Conservation (phyloP, 768 basidiomycete species). For the Roridomyces roridus region DNA sequence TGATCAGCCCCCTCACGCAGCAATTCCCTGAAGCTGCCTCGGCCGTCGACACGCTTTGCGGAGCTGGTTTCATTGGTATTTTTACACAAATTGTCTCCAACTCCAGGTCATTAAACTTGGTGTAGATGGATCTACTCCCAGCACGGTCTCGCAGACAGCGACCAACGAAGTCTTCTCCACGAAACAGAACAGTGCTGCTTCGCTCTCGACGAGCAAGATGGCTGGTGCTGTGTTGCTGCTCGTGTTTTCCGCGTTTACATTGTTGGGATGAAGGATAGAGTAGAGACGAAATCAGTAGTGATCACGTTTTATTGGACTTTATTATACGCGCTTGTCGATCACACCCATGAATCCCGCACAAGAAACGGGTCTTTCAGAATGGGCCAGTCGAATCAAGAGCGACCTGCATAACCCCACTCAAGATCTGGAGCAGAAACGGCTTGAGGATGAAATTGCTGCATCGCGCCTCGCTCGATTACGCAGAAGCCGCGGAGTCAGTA, state of each 20-base stretch:
- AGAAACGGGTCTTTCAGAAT: constrained; percentile 77
- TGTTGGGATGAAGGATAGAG: constrained; percentile 15
- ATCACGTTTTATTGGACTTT: not conserved
- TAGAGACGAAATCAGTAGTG: not conserved
- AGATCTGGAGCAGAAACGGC: constrained; percentile 73
- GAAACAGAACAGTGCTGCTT: constrained; percentile 11
- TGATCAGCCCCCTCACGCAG: constrained; percentile 28
- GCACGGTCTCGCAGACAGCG: constrained; percentile 28
- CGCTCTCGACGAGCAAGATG: constrained; percentile 7
- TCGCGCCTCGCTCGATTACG: constrained; percentile 56
- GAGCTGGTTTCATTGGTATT: constrained; percentile 51
- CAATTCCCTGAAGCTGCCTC: constrained; percentile 39
- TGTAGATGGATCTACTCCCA: constrained; percentile 21
- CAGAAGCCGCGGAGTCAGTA: constrained; percentile 51
- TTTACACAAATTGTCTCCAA: too few species aligned
- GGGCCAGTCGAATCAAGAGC: constrained; percentile 82
- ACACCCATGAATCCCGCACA: constrained; percentile 45
- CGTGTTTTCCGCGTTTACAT: constrained; percentile 14
- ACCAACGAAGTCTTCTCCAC: constrained; percentile 2
- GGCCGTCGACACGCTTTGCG: constrained; percentile 41
- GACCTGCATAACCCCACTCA: constrained; percentile 81
- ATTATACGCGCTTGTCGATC: not conserved
- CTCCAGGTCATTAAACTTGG: too few species aligned
- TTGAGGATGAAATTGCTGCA: constrained; percentile 69
- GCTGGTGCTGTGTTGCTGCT: constrained; percentile 15